phyloP scores from a whole-genome alignment of 441 rosid species.

The Adansonia grandidieri region DNA sequence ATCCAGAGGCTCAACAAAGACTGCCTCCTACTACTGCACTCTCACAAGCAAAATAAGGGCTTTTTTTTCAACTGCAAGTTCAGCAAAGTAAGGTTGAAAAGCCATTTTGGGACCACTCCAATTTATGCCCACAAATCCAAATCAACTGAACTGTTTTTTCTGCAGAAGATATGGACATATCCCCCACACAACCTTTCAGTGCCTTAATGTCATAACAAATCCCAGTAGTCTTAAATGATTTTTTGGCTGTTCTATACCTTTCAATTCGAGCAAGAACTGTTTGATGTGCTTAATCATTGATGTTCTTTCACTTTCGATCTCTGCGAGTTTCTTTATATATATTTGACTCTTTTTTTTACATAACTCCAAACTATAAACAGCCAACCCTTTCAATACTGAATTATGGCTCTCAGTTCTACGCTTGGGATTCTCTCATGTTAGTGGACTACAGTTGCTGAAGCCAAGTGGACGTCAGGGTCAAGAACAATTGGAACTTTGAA shows the following conservation, averaged over 20 bases:
- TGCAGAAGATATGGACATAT: neutral
- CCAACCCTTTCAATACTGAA: neutral
- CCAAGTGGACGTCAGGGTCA: neutral
- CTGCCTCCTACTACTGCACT: neutral
- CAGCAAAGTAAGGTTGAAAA: neutral
- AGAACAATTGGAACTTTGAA: no score
- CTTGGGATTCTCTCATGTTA: neutral
- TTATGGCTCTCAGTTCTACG: slow-evolving; percentile 19
- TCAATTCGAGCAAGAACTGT: neutral
- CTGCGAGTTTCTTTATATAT: neutral
- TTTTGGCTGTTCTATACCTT: neutral
- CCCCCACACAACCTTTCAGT: neutral
- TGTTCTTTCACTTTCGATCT: neutral
- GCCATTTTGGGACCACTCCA: slow-evolving; percentile 16
- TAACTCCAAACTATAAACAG: neutral
- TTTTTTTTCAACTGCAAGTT: neutral
- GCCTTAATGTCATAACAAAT: neutral
- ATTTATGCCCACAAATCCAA: neutral
- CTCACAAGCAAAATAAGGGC: neutral
- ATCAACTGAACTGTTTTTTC: neutral
- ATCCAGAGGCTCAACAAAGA: neutral
- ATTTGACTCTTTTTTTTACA: neutral
- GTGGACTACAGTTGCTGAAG: neutral
- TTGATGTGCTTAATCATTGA: neutral
- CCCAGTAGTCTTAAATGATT: neutral